Percentiles rank a stretch among this genome's conserved stretches.
phyloP scores from a whole-genome alignment of 305 asterid species.

The Euphrasia arctica region DNA sequence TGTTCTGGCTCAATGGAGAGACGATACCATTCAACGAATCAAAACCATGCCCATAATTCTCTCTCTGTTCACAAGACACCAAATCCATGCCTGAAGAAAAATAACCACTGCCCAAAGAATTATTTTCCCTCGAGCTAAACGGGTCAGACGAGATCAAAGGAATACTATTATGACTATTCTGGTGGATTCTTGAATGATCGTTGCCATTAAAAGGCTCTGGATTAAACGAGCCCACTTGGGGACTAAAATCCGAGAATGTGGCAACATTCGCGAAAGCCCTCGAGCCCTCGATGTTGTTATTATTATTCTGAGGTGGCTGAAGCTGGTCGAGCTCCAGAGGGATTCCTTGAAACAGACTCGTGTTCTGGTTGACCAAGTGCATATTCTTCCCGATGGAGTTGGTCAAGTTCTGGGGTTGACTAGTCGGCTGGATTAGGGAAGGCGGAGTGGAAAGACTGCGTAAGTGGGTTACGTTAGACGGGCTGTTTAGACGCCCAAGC shows the following conservation, averaged over 20 bases:
- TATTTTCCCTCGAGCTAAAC: constrained; percentile 38
- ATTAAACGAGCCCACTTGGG: constrained; percentile 38
- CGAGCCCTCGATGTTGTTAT: constrained; percentile 32
- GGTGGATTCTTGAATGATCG: constrained; percentile 39
- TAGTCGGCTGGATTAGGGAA: constrained; percentile 40
- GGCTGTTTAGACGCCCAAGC: constrained; percentile 67
- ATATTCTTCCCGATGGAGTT: constrained; percentile 42
- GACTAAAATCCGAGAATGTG: background rate
- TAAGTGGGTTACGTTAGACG: constrained; percentile 42
- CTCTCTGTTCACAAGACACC: constrained; percentile 38
- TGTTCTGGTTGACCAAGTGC: constrained; percentile 38
- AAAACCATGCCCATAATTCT: constrained; percentile 32
- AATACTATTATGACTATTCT: constrained; percentile 45
- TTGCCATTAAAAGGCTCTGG: constrained; percentile 34
- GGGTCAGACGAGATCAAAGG: constrained; percentile 40
- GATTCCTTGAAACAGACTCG: constrained; percentile 50
- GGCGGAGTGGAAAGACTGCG: constrained; percentile 42
- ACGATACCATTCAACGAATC: constrained; percentile 33
- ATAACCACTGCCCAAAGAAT: constrained; percentile 35
- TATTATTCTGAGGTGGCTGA: too few relatives aligned
- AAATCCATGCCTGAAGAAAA: constrained; percentile 32
- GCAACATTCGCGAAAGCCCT: constrained; percentile 34
- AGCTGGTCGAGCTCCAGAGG: constrained; percentile 52
- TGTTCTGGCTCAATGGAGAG: constrained; percentile 35
- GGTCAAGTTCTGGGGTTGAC: constrained; percentile 48